Base-by-base conservation (phyloP, 371 early-diverging fungal genomes). In the Mucor plumbeus region DNA sequence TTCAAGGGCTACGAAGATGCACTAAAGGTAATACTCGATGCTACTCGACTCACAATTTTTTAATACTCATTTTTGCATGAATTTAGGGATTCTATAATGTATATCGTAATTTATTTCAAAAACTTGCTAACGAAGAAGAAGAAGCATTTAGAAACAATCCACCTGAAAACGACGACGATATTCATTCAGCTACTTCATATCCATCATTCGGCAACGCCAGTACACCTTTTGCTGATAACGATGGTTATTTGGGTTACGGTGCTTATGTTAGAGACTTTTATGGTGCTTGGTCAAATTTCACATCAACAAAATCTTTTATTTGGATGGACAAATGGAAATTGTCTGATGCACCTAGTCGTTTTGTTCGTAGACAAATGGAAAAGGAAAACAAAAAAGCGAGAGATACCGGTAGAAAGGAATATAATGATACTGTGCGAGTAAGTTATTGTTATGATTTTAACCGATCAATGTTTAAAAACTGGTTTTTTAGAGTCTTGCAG, bases 291-390 rank as follows among this genome's bases (percentile, higher is more conserved):
- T 72, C 81, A 38, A 86, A 83, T 11, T 98, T 97, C 68, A 76
- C 89, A 1, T 85, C 93, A 3, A 79, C 77, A 47, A 95, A 95
- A 75, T 88, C 91, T 8, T 99, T 98, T 73, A 82, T 85, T 26
- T 97, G 97, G 97, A 84, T 83, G 62, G 99, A 99, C 75, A 90
- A 94, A 69, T 94, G 89, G 82, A 79, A 91, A 7, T 81, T 94
- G 4, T 80, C 91, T 0, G 94, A 96, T 59, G 89, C 94, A 61
- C 92, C 91, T 3, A 95, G 94, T 75, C 87, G 99, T 35, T 72
- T 81, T 44, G 80, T 92, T 7, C 88, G 94, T 10, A 79, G 97
- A 54, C 78, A 86, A 13, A 95, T 97, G 94, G 97, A 97, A 70
- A 93, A 92, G 69, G 95, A 97, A 62, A 98, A 98, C 79, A 87